A percentile compares a stretch with the other conserved stretches of the same genome.
Evolutionary conservation across 768 basidiomycete genomes (phyloP).

Genomic region (Candolleomyces eurysporus): DNA sequence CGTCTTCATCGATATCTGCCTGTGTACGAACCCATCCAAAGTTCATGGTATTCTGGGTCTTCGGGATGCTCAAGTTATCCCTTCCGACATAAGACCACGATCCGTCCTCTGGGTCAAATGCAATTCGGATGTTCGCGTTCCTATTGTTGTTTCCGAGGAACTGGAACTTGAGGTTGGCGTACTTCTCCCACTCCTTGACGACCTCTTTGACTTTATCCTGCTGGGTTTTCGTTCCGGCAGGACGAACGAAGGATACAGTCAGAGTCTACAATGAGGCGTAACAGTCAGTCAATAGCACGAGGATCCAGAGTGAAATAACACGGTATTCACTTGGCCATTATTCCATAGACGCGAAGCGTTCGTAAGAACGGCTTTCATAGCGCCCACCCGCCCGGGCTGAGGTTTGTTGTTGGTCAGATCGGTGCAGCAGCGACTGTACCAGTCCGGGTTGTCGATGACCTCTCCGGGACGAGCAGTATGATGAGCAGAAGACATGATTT

Average conservation of each 20-base stretch:
- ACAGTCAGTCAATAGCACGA: background rate
- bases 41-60: slow-evolving; percentile 13
- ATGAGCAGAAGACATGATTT: background rate
- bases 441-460: background rate
- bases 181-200: slow-evolving; percentile 7
- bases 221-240: background rate
- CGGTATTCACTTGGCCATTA: background rate
- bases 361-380: background rate
- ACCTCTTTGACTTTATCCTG: background rate
- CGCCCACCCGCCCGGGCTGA: background rate
- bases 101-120: slow-evolving; percentile 8
- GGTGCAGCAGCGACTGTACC: background rate
- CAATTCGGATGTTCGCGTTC: slow-evolving; percentile 12
- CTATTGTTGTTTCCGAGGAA: slow-evolving; percentile 1
- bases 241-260: background rate
- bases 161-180: slow-evolving; percentile 15
- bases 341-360: background rate
- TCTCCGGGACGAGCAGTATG: background rate
- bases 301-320: background rate
- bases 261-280: background rate
- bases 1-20: background rate
- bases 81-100: slow-evolving; percentile 16
- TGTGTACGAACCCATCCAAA: slow-evolving; percentile 10
- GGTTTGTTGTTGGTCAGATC: background rate
- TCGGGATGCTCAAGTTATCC: slow-evolving; percentile 4